Conservation (phyloP, 768 basidiomycete species). For the Auriscalpium orientale region DNA sequence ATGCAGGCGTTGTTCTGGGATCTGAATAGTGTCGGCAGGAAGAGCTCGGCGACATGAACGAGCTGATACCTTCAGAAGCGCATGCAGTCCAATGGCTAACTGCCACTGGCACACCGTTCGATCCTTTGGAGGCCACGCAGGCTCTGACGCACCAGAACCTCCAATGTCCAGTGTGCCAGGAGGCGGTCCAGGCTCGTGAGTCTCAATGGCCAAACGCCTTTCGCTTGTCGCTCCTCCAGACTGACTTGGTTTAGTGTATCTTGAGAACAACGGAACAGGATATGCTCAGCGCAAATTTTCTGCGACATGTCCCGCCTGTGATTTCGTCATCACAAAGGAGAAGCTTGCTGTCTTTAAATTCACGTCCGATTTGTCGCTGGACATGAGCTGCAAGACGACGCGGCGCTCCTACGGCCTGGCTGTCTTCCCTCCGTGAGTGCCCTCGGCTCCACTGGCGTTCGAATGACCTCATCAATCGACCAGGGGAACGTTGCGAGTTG, state of each 20-base stretch:
- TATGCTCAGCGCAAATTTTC: constrained; percentile 38
- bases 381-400: constrained; percentile 10
- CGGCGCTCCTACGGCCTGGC: constrained; percentile 9
- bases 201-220: not conserved
- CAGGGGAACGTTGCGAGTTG: too few species aligned
- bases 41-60: constrained; percentile 7
- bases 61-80: constrained; percentile 2
- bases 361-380: constrained; percentile 27
- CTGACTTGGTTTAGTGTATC: constrained; percentile 26
- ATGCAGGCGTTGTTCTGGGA: not conserved
- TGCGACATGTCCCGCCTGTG: constrained; percentile 29
- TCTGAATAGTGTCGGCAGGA: constrained; percentile 1
- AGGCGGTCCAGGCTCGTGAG: constrained; percentile 24
- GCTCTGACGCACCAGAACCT: constrained; percentile 18
- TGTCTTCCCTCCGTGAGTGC: constrained; percentile 26
- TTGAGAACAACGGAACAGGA: constrained; percentile 34
- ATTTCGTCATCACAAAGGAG: constrained; percentile 32
- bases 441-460: too few species aligned
- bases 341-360: constrained; percentile 35
- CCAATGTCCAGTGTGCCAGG: constrained; percentile 30
- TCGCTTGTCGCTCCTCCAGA: not conserved
- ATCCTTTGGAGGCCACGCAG: constrained; percentile 26
- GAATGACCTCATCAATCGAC: too few species aligned
- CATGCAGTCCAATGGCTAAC: constrained; percentile 8
- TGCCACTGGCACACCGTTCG: constrained; percentile 19